phyloP scores from a whole-genome alignment of 495 filamentous ascomycete genomes.

The Hyaloscypha variabilis region DNA sequence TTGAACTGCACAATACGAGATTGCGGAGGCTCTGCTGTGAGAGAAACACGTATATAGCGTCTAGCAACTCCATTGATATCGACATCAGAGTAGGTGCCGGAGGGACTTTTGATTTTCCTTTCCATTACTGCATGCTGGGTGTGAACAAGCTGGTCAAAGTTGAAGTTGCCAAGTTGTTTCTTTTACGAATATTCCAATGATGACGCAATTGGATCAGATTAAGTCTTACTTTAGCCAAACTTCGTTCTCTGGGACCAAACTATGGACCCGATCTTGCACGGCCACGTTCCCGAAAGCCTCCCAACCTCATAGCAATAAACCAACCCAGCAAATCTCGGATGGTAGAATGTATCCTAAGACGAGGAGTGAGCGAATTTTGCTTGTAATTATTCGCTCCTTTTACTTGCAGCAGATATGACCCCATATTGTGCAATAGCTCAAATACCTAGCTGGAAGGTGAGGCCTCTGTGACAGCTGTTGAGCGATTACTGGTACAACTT shows the following conservation, averaged over 20 bases:
- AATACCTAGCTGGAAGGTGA: background rate
- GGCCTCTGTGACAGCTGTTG: too few species aligned
- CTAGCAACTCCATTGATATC: conserved; percentile 39
- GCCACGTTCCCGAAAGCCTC: too few species aligned
- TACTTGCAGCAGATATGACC: too few species aligned
- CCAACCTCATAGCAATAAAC: too few species aligned
- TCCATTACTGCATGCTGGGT: conserved; percentile 5
- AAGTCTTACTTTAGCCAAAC: too few species aligned
- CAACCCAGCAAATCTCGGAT: too few species aligned
- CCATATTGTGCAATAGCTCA: background rate
- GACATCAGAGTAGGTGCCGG: conserved; percentile 26
- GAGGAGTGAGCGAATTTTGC: too few species aligned
- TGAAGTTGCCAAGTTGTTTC: conserved; percentile 12
- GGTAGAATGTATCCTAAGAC: too few species aligned
- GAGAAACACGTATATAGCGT: conserved; percentile 32
- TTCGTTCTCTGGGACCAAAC: background rate
- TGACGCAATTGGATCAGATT: too few species aligned
- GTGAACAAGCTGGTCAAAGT: background rate
- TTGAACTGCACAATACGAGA: conserved; percentile 32
- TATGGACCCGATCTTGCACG: background rate
- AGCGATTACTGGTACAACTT: background rate
- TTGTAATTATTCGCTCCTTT: too few species aligned
- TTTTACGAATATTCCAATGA: background rate
- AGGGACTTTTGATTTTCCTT: background rate
- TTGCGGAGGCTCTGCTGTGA: conserved; percentile 31